Base-by-base conservation (phyloP, 371 early-diverging fungal species). In the Haplosporangium sp. region DNA sequence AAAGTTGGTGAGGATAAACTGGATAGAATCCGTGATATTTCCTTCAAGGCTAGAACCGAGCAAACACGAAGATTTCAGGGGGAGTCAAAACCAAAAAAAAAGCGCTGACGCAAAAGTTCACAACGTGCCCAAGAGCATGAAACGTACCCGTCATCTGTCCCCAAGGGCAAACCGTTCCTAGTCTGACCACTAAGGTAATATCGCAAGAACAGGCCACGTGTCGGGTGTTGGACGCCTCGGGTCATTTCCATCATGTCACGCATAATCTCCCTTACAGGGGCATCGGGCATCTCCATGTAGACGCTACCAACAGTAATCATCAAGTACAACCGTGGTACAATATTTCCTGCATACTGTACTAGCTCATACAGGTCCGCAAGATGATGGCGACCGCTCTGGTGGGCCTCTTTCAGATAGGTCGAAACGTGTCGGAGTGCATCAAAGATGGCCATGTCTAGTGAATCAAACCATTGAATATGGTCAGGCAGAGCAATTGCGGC, bases 171-270 rank as follows among this genome's bases (percentile, higher is more conserved):
- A 64, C 91, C 91, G 81, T 98, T 98, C 64, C 96, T 87, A 16
- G 97, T 96, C 90, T 96, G 90, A 23, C 93, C 93, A 62, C 93
- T 90, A 45, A 98, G 87, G 73, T 98, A 98, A 71, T 98, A 94
- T 62, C 99, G 84, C 69, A 98, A 82, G 80, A 98, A 98, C 54
- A 98, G 85, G 9, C 99, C 99, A 47, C 99, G 88, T 11, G 95
- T 94, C 6, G 99, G 97, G 74, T 98, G 99, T 82, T 98, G 99
- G 13, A 98, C 97, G 62, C 98, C 99, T 43, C 96, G 87, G 9
- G 93, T 73, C 99, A 98, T 98, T 76, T 98, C 98, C 84, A 98
- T 88, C 97, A 98, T 96, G 82, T 98, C 99, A 71, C 92, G 89
- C 95, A 98, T 94, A 58, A 98, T 89, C 73, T 96, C 97, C 72